Percentiles rank a stretch among this genome's conserved stretches.
Evolutionary conservation across 2,329 filamentous ascomycete genomes (phyloP).

Genomic region (Didymella segeticola): DNA sequence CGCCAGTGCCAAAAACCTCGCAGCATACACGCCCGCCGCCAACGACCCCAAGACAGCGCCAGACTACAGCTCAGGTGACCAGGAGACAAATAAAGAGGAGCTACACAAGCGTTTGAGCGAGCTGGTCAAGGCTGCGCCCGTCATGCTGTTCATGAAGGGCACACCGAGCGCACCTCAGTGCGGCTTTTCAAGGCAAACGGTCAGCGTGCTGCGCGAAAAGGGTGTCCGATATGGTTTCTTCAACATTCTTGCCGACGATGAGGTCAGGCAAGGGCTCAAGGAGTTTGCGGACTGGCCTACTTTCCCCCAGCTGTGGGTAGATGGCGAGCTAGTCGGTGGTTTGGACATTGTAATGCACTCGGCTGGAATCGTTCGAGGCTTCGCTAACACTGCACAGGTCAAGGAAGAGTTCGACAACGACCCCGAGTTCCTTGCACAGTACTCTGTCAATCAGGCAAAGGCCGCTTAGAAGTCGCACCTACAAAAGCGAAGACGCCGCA

Average conservation of each 20-base stretch:
- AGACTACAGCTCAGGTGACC: constrained; percentile 50
- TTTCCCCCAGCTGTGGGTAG: constrained; percentile 92
- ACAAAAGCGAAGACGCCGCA: constrained; percentile 15
- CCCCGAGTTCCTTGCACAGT: constrained; percentile 80
- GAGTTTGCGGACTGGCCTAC: constrained; percentile 99
- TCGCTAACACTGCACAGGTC: constrained; percentile 64
- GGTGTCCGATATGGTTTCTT: constrained; percentile 98
- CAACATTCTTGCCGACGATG: constrained; percentile 97
- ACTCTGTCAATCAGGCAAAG: constrained; percentile 56
- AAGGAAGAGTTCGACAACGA: constrained; percentile 91
- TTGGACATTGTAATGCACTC: constrained; percentile 83
- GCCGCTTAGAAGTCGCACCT: background rate
- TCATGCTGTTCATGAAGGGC: constrained; percentile 99
- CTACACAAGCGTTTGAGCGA: constrained; percentile 80
- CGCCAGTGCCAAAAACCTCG: constrained; percentile 48
- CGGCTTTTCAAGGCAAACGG: constrained; percentile 90
- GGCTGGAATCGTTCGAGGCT: background rate
- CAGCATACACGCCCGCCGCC: constrained; percentile 54
- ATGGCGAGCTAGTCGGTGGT: constrained; percentile 89
- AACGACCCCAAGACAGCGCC: constrained; percentile 56
- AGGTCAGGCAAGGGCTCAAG: constrained; percentile 95
- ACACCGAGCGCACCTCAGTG: constrained; percentile 86
- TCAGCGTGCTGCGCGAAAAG: constrained; percentile 84
- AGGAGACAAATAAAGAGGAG: constrained; percentile 73
- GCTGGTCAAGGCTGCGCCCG: constrained; percentile 91